phyloP scores from a whole-genome alignment of 2,329 filamentous ascomycete genomes.

The Thermothelomyces thermophilus region DNA sequence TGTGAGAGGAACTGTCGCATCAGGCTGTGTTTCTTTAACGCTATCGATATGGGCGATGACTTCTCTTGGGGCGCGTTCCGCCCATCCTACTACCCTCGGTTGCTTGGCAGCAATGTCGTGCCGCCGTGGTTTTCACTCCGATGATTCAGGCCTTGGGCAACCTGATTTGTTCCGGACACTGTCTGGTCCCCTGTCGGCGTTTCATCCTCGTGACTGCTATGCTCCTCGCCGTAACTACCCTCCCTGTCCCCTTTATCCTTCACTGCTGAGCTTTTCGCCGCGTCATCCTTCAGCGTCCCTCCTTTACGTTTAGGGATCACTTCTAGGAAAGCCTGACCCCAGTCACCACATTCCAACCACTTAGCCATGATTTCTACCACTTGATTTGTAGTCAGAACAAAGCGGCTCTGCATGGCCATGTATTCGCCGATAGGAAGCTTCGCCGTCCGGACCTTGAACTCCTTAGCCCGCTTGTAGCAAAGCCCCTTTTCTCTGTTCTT shows the following conservation, averaged over 20 bases:
- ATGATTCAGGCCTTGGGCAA: background rate
- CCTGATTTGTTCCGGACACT: background rate
- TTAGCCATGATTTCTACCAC: conserved; percentile 94
- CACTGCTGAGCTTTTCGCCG: conserved; percentile 27
- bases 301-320: conserved; percentile 91
- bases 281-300: conserved; percentile 52
- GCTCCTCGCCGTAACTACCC: conserved; percentile 12
- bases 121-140: background rate
- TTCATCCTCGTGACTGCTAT: background rate
- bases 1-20: background rate
- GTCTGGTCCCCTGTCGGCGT: background rate
- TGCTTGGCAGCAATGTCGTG: background rate
- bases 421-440: conserved; percentile 93
- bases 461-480: conserved; percentile 75
- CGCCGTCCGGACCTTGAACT: conserved; percentile 74
- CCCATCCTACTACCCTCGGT: background rate
- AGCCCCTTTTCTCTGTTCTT: conserved; percentile 94
- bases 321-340: conserved; percentile 80
- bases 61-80: background rate
- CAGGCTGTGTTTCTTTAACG: background rate
- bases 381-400: conserved; percentile 88
- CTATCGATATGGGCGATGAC: background rate
- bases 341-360: conserved; percentile 86
- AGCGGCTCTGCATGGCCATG: conserved; percentile 80
- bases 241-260: conserved; percentile 28